Evolutionary conservation across 495 filamentous ascomycete genomes (phyloP), one percentile per base, ranked within the genome.

Genomic region (Friedmanniomyces endolithicus): DNA sequence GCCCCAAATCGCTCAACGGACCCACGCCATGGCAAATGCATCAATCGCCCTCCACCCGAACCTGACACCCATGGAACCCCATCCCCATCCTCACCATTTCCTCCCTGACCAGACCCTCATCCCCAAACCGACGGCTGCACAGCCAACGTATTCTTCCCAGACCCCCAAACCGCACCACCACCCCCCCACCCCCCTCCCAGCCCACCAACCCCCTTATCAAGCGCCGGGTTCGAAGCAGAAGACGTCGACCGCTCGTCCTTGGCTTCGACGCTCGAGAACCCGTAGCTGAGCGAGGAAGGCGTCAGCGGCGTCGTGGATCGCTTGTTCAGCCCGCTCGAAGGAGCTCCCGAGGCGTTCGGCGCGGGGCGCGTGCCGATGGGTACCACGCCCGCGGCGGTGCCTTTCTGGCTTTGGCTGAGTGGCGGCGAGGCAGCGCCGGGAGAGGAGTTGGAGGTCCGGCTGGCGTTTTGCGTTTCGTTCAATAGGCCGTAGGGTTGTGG

Each of bases 321-420:
- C 76, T 94, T 95, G 74, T 78, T 87, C 61, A 89, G 67, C 16
- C 77, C 78, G 14, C 82, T 74, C 67, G 88, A 90, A 72, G 65
- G 58, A n/a, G n/a, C n/a, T 82, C 78, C 44, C 66, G 75, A 69
- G 22, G 63, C 71, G 40, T 73, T n/a, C n/a, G n/a, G 75, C 23
- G 76, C 71, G 0, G 90, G 92, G 27, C 92, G 83, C 47, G 94
- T 95, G 37, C 92, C 92, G 61, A 98, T 98, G 22, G 92, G 90
- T 16, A 90, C 90, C 19, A 96, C 88, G 19, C 80, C 74, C 31
- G 81, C 75, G 71, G 73, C 79, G 19, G 75, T 71, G 11, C 72
- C 70, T 22, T 56, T 46, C 24, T 31, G 39, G 25, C 41, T n/a
- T 27, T 84, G 78, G 56, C 83, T 22, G 6, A 53, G 81, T 44